Conservation (phyloP, 2,329 filamentous ascomycete species). For the Penicillium sp. region DNA sequence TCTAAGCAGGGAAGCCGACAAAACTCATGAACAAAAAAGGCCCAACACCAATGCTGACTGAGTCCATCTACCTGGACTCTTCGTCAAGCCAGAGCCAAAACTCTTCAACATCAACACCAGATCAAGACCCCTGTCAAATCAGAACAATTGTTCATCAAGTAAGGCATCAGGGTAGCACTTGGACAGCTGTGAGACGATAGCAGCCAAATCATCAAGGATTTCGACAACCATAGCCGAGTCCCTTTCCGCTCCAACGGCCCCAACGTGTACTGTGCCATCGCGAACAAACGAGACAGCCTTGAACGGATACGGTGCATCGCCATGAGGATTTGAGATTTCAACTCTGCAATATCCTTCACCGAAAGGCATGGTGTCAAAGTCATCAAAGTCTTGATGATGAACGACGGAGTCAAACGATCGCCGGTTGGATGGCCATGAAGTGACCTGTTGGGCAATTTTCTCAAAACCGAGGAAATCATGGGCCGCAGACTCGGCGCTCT, state of each 20-base stretch:
- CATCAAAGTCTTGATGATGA: slow-evolving; percentile 60
- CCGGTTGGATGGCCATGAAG: slow-evolving; percentile 44
- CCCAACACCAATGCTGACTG: no score
- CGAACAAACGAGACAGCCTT: slow-evolving; percentile 49
- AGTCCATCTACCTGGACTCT: no score
- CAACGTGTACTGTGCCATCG: slow-evolving; percentile 62
- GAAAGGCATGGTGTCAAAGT: slow-evolving; percentile 57
- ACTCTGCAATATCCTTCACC: slow-evolving; percentile 44
- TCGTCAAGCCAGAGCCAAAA: no score
- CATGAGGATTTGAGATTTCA: slow-evolving; percentile 62
- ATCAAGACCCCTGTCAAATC: no score
- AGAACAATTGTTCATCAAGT: slow-evolving; percentile 1
- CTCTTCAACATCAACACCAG: no score
- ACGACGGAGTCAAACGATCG: slow-evolving; percentile 60
- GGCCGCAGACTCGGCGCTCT: slow-evolving; percentile 55
- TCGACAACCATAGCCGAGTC: slow-evolving; percentile 53
- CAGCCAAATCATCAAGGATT: slow-evolving; percentile 55
- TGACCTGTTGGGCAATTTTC: slow-evolving; percentile 53
- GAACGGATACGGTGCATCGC: slow-evolving; percentile 45
- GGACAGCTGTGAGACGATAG: slow-evolving; percentile 42
- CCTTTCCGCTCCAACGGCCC: slow-evolving; percentile 57
- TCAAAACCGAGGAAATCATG: slow-evolving; percentile 56
- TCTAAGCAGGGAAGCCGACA: no score
- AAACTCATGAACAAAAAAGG: no score
- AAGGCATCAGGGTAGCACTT: not conserved